Conservation (phyloP, 306 rosid genomes). For the Cucurbita ficifolia region DNA sequence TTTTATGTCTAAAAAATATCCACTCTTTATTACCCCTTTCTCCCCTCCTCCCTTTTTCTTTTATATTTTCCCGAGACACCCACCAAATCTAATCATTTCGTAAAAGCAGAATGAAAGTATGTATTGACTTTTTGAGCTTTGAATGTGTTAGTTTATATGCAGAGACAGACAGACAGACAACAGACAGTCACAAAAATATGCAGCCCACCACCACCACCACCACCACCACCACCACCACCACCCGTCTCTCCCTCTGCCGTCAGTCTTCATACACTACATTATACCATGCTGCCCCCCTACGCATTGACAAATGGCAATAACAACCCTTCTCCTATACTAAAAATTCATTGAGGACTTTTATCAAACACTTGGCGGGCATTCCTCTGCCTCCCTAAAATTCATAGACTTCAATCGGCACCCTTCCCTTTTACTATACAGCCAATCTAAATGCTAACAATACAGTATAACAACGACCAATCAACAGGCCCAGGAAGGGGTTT, state of each 20-base stretch:
- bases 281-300: not conserved
- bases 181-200: not conserved
- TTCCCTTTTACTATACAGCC: not conserved
- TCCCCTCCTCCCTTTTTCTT: not conserved
- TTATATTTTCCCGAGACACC: slow-evolving; percentile 11
- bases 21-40: not conserved
- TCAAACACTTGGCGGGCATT: not conserved
- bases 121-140: not conserved
- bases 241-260: not conserved
- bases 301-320: not conserved
- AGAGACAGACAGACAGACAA: not conserved
- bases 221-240: no score
- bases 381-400: not conserved
- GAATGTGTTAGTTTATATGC: not conserved
- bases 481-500: not conserved
- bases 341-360: not conserved
- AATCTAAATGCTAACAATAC: not conserved
- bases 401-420: not conserved
- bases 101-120: not conserved
- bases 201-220: not conserved
- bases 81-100: slow-evolving; percentile 11
- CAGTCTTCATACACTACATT: not conserved
- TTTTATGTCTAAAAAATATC: slow-evolving; percentile 5
- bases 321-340: not conserved
- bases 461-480: not conserved